Base-by-base conservation (phyloP, 225 moss, liverwort and hornwort species). In the Rhytidiadelphus loreus region DNA sequence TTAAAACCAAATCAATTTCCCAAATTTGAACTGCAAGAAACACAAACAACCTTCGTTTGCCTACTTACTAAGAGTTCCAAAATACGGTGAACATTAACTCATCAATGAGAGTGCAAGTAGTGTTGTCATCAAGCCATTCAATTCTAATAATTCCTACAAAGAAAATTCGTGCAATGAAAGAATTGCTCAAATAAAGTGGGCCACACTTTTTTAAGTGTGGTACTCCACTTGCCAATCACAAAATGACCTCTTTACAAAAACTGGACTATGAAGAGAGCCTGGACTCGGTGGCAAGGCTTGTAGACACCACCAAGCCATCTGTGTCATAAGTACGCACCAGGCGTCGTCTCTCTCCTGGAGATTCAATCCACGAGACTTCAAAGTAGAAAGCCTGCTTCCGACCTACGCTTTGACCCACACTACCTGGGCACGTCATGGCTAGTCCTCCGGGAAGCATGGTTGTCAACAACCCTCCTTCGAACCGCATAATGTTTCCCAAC, bases 261-360 rank as follows among this genome's bases (percentile, higher is more conserved):
- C 41, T 39, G 39, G 55, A 83, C 75, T 87, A 90, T 15, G 79
- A 83, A 70, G 60, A 68, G 43, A 86, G 52, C 82, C 89, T 94
- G 62, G 85, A 82, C 86, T 94, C 94, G 2, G 85, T 91, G 56
- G 94, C 91, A 41, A 92, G 87, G 86, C 92, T 96, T 24, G 98
- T 98, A 16, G 97, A 98, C 50, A 98, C 98, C 85, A 97, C 98
- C 90, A 98, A 90, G 53, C 98, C 97, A 86, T 98, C 98, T 6
- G 95, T 95, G 81, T 98, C 98, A 71, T 92, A 97, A 5, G 98
- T 98, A 63, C 96, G 92, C 68, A 98, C 93, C 30, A 98, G 73
- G 71, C 98, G 92, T 39, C 93, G 94, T 58, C 98, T 93, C 69
- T 90, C 76, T 53, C 92, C 87, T 85, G 97, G 94, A 65, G 86